Base-by-base conservation (phyloP, 192 early-diverging fungal species). In the Mortierella hygrophila region DNA sequence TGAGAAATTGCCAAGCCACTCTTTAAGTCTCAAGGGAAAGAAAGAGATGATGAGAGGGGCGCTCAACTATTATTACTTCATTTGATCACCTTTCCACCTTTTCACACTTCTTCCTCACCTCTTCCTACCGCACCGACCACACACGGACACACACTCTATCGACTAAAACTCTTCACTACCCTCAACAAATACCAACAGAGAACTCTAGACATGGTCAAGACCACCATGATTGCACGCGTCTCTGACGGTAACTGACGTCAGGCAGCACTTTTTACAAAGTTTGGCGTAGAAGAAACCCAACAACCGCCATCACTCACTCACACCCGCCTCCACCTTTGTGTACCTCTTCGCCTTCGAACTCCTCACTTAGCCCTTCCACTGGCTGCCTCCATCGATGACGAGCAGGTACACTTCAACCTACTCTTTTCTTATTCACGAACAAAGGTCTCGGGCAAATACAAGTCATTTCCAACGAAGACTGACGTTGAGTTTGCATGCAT, bases 311-410 rank as follows among this genome's bases (percentile, higher is more conserved):
- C 15, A 21, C 26, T 2, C 57, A 60, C 49, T 65, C 21, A 65
- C 52, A 65, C 40, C 74, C 38, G 6, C 23, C 40, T 6, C 46
- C 41, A 42, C 47, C 1, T 32, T 75, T 57, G 13, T 21, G 11
- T 7, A 8, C 44, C 41, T 54, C 11, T 44, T 44, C 42, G 10
- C 11, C 42, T 44, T 44, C 42, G 11, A 44, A 44, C 16, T 23
- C 15, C 7, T 41, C 57, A 52, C 23, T 40, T 80, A 90, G 89
- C 97, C 8, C 92, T 98, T 63, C 97, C 97, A 6, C 91, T 99
- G 70, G 98, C 98, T 40, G 97, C 97, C 18, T 96, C 96, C 26
- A 97, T 99, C 93, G 97, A 99, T 89, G 97, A 99, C 87, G 97
- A 96, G 68, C 95, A 97, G 93, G 95, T 94, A 88, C 52, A 37